A percentile compares a stretch with the other conserved stretches of the same genome.
phyloP scores from a whole-genome alignment of 352 stramenopile species.

The Globisporangium recalcitrans region DNA sequence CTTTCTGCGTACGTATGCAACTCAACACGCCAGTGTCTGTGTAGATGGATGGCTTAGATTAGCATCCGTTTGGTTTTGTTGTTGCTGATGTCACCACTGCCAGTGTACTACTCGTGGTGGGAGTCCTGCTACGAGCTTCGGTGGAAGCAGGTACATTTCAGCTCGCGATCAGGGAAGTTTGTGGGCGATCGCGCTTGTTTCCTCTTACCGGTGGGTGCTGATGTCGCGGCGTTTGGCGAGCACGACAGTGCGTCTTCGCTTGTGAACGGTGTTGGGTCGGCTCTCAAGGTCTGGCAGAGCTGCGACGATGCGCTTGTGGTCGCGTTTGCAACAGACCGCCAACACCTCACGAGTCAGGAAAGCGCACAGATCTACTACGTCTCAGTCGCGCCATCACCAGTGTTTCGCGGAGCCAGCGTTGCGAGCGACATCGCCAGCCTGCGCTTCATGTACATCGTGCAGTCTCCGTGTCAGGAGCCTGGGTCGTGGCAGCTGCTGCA shows the following conservation, averaged over 20 bases:
- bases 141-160: slow-evolving; percentile 38
- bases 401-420: slow-evolving; percentile 9
- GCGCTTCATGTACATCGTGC: slow-evolving; percentile 32
- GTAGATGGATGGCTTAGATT: too few species aligned
- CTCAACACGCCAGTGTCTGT: background rate
- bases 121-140: slow-evolving; percentile 35
- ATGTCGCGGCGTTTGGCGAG: background rate
- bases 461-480: slow-evolving; percentile 24
- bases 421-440: slow-evolving; percentile 21
- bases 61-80: background rate
- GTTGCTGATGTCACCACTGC: background rate
- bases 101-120: slow-evolving; percentile 51
- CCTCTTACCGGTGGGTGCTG: slow-evolving; percentile 2
- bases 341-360: slow-evolving; percentile 19
- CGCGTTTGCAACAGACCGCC: slow-evolving; percentile 26
- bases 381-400: slow-evolving; percentile 37
- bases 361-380: slow-evolving; percentile 28
- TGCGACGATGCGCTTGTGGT: slow-evolving; percentile 42
- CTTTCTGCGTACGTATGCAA: slow-evolving; percentile 37
- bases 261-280: slow-evolving; percentile 14
- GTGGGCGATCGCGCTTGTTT: background rate
- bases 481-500: slow-evolving; percentile 52
- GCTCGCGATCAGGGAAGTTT: background rate
- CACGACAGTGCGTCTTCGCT: slow-evolving; percentile 2
- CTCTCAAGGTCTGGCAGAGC: slow-evolving; percentile 60